phyloP scores from a whole-genome alignment of 805 yeast species.

The Suhomyces canberraensis region DNA sequence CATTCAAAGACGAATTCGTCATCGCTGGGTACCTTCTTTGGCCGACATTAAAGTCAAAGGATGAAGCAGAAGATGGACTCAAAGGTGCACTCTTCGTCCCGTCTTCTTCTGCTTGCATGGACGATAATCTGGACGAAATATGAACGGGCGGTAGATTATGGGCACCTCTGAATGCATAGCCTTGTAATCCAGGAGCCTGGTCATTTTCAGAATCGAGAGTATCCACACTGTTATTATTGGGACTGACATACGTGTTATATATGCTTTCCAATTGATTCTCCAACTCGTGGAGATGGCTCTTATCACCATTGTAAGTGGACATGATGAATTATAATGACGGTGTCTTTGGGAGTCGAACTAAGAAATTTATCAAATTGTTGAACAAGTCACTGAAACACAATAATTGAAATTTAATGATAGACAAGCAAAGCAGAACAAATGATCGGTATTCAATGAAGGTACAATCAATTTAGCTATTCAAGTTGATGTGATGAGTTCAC shows the following conservation, averaged over 20 bases:
- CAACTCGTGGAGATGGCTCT: conserved; percentile 11
- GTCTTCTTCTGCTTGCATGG: conserved; percentile 12
- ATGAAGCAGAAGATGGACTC: conserved; percentile 26
- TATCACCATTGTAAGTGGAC: background rate
- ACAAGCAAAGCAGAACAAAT: background rate
- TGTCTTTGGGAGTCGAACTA: too few species aligned
- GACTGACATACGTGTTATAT: conserved; percentile 15
- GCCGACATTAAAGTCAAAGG: conserved; percentile 29
- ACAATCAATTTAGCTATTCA: background rate
- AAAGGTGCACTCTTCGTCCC: conserved; percentile 23
- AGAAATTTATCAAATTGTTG: too few species aligned
- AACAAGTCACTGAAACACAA: too few species aligned
- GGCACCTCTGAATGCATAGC: conserved; percentile 1
- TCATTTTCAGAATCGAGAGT: conserved; percentile 26
- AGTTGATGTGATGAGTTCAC: background rate
- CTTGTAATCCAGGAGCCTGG: conserved; percentile 12
- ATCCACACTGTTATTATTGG: conserved; percentile 17
- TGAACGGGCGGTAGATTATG: conserved; percentile 12
- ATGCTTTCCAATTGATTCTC: conserved; percentile 25
- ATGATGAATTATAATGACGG: too few species aligned
- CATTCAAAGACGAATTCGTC: conserved; percentile 36
- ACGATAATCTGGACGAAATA: conserved; percentile 23
- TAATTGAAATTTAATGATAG: background rate
- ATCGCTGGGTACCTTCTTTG: conserved; percentile 18
- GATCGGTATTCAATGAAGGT: background rate